Evolutionary conservation across 805 yeast species (phyloP), one percentile per base, ranked within the genome.

Genomic region (Candida methanosorbosa): DNA sequence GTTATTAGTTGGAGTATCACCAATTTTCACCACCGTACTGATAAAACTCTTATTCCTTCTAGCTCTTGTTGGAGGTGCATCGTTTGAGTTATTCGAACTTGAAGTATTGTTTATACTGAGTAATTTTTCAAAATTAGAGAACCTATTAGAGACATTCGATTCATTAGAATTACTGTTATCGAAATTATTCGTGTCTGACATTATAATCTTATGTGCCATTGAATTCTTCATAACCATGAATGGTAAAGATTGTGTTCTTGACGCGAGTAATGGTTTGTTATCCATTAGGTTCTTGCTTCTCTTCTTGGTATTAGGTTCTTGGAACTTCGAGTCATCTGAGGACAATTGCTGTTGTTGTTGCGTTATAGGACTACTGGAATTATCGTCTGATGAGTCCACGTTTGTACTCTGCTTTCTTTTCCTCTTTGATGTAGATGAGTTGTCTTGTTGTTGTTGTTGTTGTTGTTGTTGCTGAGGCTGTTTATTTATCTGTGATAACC

Each of bases 401-500:
- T 18, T 28, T 34, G 2, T 21, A 7, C 15, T 32, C 14, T 17
- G 30, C 18, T 11, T n/a, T n/a, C n/a, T n/a, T 25, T 31, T 35
- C 27, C 24, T 20, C 34, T 33, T 34, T 34, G 32, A 9, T 8
- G 23, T 20, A 12, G 32, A 36, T 14, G 33, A 17, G 5, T 18
- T 17, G 16, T 22, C 4, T 14, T 9, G 27, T 14, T 15, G 35
- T 23, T 42, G 39, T 30, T 24, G 17, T 17, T 26, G 26, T 5
- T n/a, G 20, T 27, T 6, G 24, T 14, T 5, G 27, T 13, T n/a
- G 29, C 19, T 27, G 43, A 20, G 23, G 13, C 14, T 18, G n/a
- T n/a, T n/a, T n/a, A 34, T 3, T 33, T 7, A 50, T 44, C 3
- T 48, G 43, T 32, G 41, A 68, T 65, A 77, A 62, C 42, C 71